Evolutionary conservation across 345 rosid genomes (phyloP).

Genomic region (Microcos paniculata): DNA sequence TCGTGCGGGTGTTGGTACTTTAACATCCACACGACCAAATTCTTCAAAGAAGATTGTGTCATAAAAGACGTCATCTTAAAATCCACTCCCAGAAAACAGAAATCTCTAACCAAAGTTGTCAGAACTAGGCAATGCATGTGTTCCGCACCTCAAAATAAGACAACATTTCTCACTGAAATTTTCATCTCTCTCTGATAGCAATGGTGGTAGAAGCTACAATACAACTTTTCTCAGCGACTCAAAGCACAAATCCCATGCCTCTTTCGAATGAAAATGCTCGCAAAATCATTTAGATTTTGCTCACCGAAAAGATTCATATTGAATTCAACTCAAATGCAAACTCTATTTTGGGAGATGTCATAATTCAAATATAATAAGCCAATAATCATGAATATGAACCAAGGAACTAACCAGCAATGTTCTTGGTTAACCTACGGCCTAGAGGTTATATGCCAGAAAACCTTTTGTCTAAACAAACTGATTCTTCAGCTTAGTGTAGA

Average conservation of each 20-base stretch:
- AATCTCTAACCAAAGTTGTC: not conserved
- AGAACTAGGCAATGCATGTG: not conserved
- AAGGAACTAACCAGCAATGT: no score
- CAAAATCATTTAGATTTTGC: not conserved
- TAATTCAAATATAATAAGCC: not conserved
- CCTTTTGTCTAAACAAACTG: not conserved
- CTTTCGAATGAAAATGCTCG: not conserved
- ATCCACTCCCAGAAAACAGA: not conserved
- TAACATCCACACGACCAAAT: not conserved
- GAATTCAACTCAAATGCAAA: not conserved
- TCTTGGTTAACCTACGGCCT: no score
- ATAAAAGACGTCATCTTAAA: not conserved
- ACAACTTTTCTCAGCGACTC: not conserved
- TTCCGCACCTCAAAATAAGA: not conserved
- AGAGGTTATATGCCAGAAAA: not conserved
- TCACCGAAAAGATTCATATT: not conserved
- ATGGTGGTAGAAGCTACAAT: not conserved
- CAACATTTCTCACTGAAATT: not conserved
- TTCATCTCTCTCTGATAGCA: not conserved
- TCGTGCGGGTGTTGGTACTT: not conserved
- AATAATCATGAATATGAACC: no score
- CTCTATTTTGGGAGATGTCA: not conserved
- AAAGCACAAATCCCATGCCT: not conserved
- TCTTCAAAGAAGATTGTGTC: not conserved
- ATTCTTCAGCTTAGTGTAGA: not conserved